Evolutionary conservation across 129 eudicot genomes (phyloP).

Genomic region (Arctium minus): DNA sequence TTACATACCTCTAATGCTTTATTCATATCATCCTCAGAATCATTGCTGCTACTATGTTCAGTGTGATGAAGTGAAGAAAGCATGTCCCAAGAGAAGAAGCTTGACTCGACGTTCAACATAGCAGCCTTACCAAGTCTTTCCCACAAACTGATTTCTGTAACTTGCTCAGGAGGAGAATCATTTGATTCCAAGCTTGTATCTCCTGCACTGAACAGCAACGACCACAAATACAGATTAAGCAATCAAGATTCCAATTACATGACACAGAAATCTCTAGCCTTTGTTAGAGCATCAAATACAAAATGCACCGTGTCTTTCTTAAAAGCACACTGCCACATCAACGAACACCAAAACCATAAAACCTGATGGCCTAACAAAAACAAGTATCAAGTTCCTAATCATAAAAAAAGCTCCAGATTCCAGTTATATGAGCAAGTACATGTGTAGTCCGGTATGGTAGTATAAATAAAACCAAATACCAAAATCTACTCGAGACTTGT

Average conservation of each 20-base stretch:
- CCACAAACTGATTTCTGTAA: conserved; percentile 74
- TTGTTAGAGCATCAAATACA: background rate
- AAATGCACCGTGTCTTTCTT: background rate
- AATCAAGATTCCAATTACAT: background rate
- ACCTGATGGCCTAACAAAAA: no score
- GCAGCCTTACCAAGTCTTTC: conserved; percentile 94
- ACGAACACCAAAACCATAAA: background rate
- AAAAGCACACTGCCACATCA: background rate
- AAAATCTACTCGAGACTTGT: background rate
- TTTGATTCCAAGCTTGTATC: conserved; percentile 36
- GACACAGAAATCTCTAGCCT: conserved; percentile 2
- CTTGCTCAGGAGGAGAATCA: conserved; percentile 50
- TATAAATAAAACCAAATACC: background rate
- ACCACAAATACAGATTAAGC: background rate
- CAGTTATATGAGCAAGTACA: background rate
- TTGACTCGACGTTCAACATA: conserved; percentile 79
- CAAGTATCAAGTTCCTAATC: background rate
- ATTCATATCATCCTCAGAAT: conserved; percentile 87
- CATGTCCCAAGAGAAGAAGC: conserved; percentile 80
- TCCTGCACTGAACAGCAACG: conserved; percentile 60
- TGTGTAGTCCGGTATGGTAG: background rate
- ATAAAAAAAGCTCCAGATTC: background rate
- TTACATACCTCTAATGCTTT: conserved; percentile 79
- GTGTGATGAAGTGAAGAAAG: conserved; percentile 99
- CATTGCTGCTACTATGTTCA: conserved; percentile 78